Evolutionary conservation across 164 flowering plant genomes (phyloP), one percentile per base, ranked within the genome.

Genomic region (Aristolochia fimbriata): DNA sequence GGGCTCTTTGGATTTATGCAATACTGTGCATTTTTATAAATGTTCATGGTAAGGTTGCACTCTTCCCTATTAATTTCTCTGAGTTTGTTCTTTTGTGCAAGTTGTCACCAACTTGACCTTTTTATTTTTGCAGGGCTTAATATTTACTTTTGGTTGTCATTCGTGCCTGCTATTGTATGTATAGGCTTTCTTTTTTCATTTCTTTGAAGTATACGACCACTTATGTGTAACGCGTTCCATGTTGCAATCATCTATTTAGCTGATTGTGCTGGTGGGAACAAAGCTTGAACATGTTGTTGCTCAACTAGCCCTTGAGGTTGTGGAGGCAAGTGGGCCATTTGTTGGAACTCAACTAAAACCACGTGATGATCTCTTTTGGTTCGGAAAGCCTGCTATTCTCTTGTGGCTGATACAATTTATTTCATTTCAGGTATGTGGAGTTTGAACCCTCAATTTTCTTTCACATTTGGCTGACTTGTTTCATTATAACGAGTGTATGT

Each of bases 211-310:
- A n/a, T n/a, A 60, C 43, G 15, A 41, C 53, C n/a, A 21, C 6
- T 3, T 37, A 37, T 7, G 43, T 10, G 43, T 50, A 23, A 53
- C 53, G 22, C 51, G 33, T 23, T 15, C 22, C 21, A 20, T 31
- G 1, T 43, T 51, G 30, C 14, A 60, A 15, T 52, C 24, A 37
- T 33, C 65, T 8, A 43, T 24, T 57, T 76, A 89, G 98, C 81
- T 89, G 73, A 84, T 93, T 24, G 78, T 89, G 86, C 23, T 89
- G 78, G 91, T 93, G 47, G 98, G 98, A 13, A 89, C 98, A 65
- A 93, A 89, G 65, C 96, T 93, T 57, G 86, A 88, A 65, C 97
- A 93, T 71, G 88, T 93, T 15, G 98, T 93, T 50, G 86, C 96
- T 51, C 58, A 76, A 16, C 78, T 89, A 70, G 98, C 98, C 20